These are phyloP conservation scores for Fusarium sp. DNA, from an alignment of 2,329 filamentous ascomycete genomes.

Conservation along the genomic window DNA sequence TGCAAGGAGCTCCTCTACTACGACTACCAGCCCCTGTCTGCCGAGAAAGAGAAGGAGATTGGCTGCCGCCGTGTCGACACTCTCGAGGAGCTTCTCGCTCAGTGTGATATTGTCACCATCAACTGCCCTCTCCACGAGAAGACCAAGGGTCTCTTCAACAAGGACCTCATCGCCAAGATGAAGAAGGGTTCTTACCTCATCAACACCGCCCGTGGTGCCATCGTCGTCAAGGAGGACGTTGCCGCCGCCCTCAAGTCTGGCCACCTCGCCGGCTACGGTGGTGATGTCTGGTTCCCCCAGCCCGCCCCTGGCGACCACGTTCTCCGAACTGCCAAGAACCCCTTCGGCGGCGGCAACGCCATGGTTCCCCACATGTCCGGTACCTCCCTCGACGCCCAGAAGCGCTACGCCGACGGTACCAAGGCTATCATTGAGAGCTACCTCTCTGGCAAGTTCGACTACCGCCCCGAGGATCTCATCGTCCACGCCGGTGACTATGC, in stretches of 20 bases:
- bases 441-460: constrained; percentile 89
- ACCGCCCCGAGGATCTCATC: constrained; percentile 91
- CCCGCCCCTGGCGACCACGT: constrained; percentile 94
- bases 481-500: constrained; percentile 92
- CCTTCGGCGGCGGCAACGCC: constrained; percentile 96
- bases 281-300: constrained; percentile 98
- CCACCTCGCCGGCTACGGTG: constrained; percentile 90
- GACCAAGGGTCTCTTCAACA: constrained; percentile 97
- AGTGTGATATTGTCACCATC: constrained; percentile 98
- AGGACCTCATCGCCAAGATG: constrained; percentile 99
- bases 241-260: constrained; percentile 92
- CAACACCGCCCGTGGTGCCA: constrained; percentile 98
- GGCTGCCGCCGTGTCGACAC: constrained; percentile 90
- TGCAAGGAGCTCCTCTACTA: constrained; percentile 99
- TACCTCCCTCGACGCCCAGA: constrained; percentile 98
- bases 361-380: constrained; percentile 99
- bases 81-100: constrained; percentile 93
- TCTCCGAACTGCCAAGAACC: constrained; percentile 93
- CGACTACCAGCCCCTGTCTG: constrained; percentile 94
- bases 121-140: constrained; percentile 99
- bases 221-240: constrained; percentile 99
- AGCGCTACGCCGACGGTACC: constrained; percentile 88
- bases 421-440: constrained; percentile 95
- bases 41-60: constrained; percentile 95
- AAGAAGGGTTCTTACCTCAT: constrained; percentile 97